Evolutionary conservation across 495 filamentous ascomycete genomes (phyloP).

Genomic region (Penicillium samsonianum): DNA sequence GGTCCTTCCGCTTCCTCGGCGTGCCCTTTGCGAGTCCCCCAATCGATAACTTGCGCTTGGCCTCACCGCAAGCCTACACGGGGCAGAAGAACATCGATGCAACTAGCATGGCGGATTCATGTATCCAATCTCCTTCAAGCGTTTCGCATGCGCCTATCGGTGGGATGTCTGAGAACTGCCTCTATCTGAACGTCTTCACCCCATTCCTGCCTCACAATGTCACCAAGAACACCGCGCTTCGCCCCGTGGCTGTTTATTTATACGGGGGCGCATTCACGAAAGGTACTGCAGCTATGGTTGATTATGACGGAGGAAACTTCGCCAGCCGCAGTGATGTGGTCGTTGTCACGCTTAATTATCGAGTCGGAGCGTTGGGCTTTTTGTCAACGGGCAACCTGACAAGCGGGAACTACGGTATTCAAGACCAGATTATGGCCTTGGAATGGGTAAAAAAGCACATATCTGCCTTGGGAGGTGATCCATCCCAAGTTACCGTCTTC

Average conservation of each 20-base stretch:
- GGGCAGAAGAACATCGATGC: slow-evolving; percentile 45
- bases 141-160: slow-evolving; percentile 14
- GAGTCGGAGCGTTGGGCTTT: slow-evolving; percentile 45
- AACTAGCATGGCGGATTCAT: slow-evolving; percentile 43
- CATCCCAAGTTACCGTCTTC: slow-evolving; percentile 49
- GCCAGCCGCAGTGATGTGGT: slow-evolving; percentile 51
- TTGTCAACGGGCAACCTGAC: slow-evolving; percentile 34
- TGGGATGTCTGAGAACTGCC: slow-evolving; percentile 46
- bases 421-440: slow-evolving; percentile 44
- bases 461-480: slow-evolving; percentile 52
- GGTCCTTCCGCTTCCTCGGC: slow-evolving; percentile 55
- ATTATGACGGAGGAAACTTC: slow-evolving; percentile 46
- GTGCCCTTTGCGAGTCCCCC: slow-evolving; percentile 52
- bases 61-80: slow-evolving; percentile 44
- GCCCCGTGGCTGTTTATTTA: slow-evolving; percentile 46
- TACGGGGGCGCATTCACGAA: slow-evolving; percentile 49
- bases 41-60: slow-evolving; percentile 37
- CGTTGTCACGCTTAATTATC: slow-evolving; percentile 51
- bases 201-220: slow-evolving; percentile 22
- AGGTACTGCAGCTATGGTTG: slow-evolving; percentile 39
- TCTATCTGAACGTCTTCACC: slow-evolving; percentile 43
- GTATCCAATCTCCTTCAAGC: slow-evolving; percentile 37
- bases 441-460: slow-evolving; percentile 57
- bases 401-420: slow-evolving; percentile 40
- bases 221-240: slow-evolving; percentile 21